phyloP scores from a whole-genome alignment of 768 basidiomycete species.

The Leucocoprinus leucothites region DNA sequence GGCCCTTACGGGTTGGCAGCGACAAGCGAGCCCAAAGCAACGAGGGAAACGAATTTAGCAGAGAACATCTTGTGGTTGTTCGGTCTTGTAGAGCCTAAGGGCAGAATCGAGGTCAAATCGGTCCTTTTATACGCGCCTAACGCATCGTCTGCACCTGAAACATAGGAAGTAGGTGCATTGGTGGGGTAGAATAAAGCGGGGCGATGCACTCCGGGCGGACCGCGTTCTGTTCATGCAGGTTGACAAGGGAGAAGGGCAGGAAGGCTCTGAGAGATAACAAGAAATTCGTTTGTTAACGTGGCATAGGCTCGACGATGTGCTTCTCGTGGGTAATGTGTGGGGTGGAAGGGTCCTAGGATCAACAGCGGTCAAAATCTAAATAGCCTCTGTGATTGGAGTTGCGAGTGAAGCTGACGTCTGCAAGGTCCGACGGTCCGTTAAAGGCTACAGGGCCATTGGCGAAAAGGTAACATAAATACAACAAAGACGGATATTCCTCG shows the following conservation, averaged over 20 bases:
- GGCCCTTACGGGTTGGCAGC: constrained; percentile 19
- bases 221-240: not conserved
- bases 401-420: not conserved
- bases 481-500: constrained; percentile 2
- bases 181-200: not conserved
- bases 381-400: not conserved
- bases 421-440: constrained; percentile 5
- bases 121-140: constrained; percentile 3
- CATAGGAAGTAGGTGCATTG: no score
- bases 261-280: not conserved
- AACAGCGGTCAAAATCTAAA: not conserved
- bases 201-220: not conserved
- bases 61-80: not conserved
- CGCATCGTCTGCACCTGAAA: not conserved
- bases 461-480: not conserved
- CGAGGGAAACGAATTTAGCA: constrained; percentile 12
- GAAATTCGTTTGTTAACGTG: not conserved
- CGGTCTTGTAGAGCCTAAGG: not conserved
- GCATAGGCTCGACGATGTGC: not conserved
- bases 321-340: not conserved
- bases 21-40: constrained; percentile 14
- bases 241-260: not conserved
- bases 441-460: not conserved
- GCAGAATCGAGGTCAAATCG: not conserved
- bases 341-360: not conserved